phyloP scores from a whole-genome alignment of 2,329 filamentous ascomycete species.

The Ceratocystis colombiana region DNA sequence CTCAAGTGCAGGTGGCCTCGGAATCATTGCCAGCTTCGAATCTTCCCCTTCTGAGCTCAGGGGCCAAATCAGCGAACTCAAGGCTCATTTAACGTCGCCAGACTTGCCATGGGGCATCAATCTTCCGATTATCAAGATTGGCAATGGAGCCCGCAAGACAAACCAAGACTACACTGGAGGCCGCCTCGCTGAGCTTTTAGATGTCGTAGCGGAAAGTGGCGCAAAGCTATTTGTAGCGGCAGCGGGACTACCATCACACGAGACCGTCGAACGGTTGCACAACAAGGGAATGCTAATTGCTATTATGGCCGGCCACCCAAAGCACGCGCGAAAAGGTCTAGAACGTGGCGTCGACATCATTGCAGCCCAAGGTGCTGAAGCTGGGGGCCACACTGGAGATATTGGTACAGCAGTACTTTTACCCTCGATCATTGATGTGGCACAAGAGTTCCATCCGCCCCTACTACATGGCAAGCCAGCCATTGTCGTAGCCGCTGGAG shows the following conservation, averaged over 20 bases:
- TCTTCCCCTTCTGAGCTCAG: conserved; percentile 67
- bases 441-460: conserved; percentile 57
- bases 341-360: conserved; percentile 81
- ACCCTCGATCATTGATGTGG: conserved; percentile 78
- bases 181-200: conserved; percentile 75
- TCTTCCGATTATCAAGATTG: conserved; percentile 81
- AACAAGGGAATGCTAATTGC: conserved; percentile 72
- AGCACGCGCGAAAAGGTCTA: conserved; percentile 81
- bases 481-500: conserved; percentile 80
- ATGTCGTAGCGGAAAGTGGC: conserved; percentile 75
- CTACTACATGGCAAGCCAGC: conserved; percentile 59
- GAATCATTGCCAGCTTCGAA: conserved; percentile 60
- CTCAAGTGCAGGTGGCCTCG: conserved; percentile 77
- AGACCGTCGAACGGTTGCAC: conserved; percentile 67
- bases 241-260: conserved; percentile 70
- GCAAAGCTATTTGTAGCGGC: conserved; percentile 78
- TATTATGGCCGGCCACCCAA: conserved; percentile 95
- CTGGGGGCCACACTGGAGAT: conserved; percentile 85
- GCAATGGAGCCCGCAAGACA: conserved; percentile 71
- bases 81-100: conserved; percentile 56
- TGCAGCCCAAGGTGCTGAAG: conserved; percentile 86
- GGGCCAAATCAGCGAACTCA: conserved; percentile 75
- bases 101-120: conserved; percentile 81
- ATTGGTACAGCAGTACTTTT: conserved; percentile 79
- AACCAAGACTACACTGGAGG: conserved; percentile 95